Evolutionary conservation across 441 rosid species (phyloP), one percentile per base, ranked within the genome.

Genomic region (Bruguiera hainesii): DNA sequence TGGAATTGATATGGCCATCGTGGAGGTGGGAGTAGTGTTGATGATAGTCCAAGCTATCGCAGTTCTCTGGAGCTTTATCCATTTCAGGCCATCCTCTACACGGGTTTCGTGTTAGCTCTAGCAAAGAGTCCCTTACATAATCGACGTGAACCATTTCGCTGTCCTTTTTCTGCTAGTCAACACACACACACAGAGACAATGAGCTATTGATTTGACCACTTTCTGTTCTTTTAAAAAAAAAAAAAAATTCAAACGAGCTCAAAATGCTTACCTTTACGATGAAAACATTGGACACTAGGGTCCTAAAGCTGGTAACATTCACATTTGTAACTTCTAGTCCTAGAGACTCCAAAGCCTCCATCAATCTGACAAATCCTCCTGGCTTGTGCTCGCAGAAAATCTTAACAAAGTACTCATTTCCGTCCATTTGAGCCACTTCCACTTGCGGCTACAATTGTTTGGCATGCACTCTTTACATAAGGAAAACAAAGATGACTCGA

Each of bases 281-380:
- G 80, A 94, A 85, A 69, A 94, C 89, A 78, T 91, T 94, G 5
- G 97, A 91, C 61, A 91, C 97, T 31, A 93, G 93, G 58, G 91
- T 78, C 69, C 82, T 77, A 76, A 39, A 85, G 69, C 96, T 85
- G 68, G 92, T 91, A 2, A 87, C 85, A 71, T 93, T 93, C 15
- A 87, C 97, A 77, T 89, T 85, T 50, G 89, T 84, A 8, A 93
- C 97, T 79, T 87, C 95, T 18, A 93, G 75, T 18, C 97, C 97
- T 10, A 91, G 80, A 29, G 91, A 84, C 75, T 86, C 89, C 76
- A 94, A 70, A 56, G 92, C 94, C 77, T 94, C 97, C 85, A 94
- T 78, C 63, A 94, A 76, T 72, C 81, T 88, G 56, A 84, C 86
- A 75, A 94, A 91, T 4, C 96, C 97, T 9, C 99, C 91, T 0